Conservation (phyloP, 352 stramenopile genomes). For the Lagenidium sp. region DNA sequence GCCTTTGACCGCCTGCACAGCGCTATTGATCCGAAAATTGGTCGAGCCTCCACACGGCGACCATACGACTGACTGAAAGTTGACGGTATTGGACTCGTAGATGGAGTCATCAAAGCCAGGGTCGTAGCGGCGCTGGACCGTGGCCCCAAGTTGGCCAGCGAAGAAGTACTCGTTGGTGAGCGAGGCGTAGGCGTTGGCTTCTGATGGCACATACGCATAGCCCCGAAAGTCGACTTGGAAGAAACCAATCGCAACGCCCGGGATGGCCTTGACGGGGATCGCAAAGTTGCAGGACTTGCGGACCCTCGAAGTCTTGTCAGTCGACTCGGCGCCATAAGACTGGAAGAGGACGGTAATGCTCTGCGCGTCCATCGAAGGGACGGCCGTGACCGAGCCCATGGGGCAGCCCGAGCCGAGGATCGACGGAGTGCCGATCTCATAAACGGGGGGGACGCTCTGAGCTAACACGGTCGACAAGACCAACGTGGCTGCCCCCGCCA, state of each 20-base stretch:
- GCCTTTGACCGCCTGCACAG: slow-evolving; percentile 4
- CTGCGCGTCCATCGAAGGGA: slow-evolving; percentile 9
- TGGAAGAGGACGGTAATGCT: slow-evolving; percentile 22
- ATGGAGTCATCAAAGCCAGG: slow-evolving; percentile 13
- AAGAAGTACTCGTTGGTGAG: slow-evolving; percentile 29
- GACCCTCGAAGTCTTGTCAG: neutral
- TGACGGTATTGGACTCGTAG: slow-evolving; percentile 16
- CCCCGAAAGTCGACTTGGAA: slow-evolving; percentile 28
- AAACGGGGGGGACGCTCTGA: neutral
- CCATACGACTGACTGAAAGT: slow-evolving; percentile 20
- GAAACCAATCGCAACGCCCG: slow-evolving; percentile 16
- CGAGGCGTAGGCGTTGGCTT: slow-evolving; percentile 1
- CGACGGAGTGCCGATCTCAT: slow-evolving; percentile 8
- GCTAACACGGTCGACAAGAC: neutral
- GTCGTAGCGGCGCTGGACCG: slow-evolving; percentile 4
- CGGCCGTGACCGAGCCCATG: neutral
- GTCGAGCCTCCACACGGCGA: slow-evolving; percentile 21
- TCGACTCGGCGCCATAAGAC: slow-evolving; percentile 7
- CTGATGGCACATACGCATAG: slow-evolving; percentile 19
- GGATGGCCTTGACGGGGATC: slow-evolving; percentile 13
- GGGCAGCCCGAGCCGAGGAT: slow-evolving; percentile 17
- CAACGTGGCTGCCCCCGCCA: neutral
- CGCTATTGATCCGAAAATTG: slow-evolving; percentile 27
- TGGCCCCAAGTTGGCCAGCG: slow-evolving; percentile 12
- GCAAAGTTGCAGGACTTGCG: slow-evolving; percentile 17